phyloP scores from a whole-genome alignment of 345 rosid genomes.

The Ailanthus altissimus region DNA sequence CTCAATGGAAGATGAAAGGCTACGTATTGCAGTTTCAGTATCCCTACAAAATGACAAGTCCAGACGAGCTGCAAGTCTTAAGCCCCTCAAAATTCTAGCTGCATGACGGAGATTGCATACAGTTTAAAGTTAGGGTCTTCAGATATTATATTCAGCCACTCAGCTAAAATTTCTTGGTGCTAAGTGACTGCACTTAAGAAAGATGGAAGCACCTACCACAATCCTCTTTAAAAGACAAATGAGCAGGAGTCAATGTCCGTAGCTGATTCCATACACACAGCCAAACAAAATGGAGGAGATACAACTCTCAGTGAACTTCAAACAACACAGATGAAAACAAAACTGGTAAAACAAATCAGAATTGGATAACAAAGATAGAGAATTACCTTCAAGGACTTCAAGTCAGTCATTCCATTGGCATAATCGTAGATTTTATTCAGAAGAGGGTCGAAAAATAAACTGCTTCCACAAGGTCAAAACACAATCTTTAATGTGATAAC shows the following conservation, averaged over 20 bases:
- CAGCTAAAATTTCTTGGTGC: conserved; percentile 20
- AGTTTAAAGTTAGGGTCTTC: conserved; percentile 20
- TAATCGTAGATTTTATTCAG: conserved; percentile 66
- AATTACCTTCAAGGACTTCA: conserved; percentile 69
- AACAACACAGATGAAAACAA: conserved; percentile 12
- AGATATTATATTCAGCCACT: conserved; percentile 12
- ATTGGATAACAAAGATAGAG: conserved; percentile 20
- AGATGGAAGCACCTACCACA: conserved; percentile 59
- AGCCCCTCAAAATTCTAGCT: conserved; percentile 92
- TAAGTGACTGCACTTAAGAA: conserved; percentile 17
- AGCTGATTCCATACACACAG: conserved; percentile 49
- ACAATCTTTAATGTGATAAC: conserved; percentile 16
- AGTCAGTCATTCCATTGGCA: conserved; percentile 67
- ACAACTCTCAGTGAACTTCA: conserved; percentile 17
- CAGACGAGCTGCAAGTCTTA: conserved; percentile 90
- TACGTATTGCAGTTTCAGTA: conserved; percentile 57
- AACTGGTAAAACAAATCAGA: conserved; percentile 2
- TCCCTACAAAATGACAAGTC: conserved; percentile 69
- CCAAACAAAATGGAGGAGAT: conserved; percentile 13
- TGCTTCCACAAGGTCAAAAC: conserved; percentile 34
- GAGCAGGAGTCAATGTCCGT: conserved; percentile 74
- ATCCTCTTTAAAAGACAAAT: conserved; percentile 77
- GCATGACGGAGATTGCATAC: conserved; percentile 27
- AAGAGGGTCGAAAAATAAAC: conserved; percentile 76
- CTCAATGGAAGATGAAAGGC: conserved; percentile 57